Base-by-base conservation (phyloP, 192 early-diverging fungal species). In the Coemansia aciculifera region DNA sequence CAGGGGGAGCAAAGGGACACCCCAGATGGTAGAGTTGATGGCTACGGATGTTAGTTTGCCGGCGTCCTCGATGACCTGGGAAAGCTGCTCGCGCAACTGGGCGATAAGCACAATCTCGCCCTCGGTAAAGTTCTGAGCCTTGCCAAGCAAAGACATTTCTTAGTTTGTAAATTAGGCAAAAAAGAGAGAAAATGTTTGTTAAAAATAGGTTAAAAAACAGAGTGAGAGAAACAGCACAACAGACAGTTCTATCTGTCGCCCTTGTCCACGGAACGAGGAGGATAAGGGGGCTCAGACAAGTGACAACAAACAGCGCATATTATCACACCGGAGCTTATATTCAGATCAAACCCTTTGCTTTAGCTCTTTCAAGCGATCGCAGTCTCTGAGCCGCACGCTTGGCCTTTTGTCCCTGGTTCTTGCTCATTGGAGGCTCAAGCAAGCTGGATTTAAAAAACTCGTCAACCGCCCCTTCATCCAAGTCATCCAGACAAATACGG, bases 401-500 rank as follows among this genome's bases (percentile, higher is more conserved):
- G 13, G 73, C 77, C 74, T 77, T 84, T 31, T 76, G 66, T 10
- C 61, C 59, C 69, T 84, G 82, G 66, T 75, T 76, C 40, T 73
- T 76, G 60, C 82, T 84, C 44, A 72, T 49, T 43, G 73, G 68
- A 12, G 67, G 60, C 24, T 70, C 57, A 27, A 68, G 31, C 43
- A 72, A 21, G 31, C 51, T 74, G 32, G 31, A 39, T 17, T 59
- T 29, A 65, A 90, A 85, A 66, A 84, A 88, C 1, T 52, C 44
- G n/a, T 87, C 79, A 3, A 92, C 59, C 6, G 80, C 63, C 3
- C 76, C 72, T 5, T 68, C 68, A 4, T 79, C 82, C 15, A 94
- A 64, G 46, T 95, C 92, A 71, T 98, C 97, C 84, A 97, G 77
- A 3, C 93, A 95, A 51, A 90, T 74, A 5, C 66, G 80, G 0